Evolutionary conservation across 2,329 filamentous ascomycete genomes (phyloP).

Genomic region (Purpureocillium lavendulum): DNA sequence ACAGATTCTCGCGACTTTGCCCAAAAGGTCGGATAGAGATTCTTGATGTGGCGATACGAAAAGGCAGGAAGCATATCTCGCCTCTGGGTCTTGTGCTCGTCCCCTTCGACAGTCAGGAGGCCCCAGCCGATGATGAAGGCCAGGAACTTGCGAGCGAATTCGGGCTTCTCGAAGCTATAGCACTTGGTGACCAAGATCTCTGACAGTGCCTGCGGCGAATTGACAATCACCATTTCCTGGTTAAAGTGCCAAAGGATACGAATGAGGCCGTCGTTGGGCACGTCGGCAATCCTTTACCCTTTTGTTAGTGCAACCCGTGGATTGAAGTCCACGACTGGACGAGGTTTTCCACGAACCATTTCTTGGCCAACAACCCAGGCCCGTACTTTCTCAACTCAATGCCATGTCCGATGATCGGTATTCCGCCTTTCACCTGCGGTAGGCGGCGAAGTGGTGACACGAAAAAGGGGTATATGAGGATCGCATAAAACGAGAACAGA

Average conservation of each 20-base stretch:
- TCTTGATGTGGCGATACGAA: slow-evolving; percentile 20
- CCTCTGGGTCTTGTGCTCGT: slow-evolving; percentile 22
- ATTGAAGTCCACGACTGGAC: too few species aligned
- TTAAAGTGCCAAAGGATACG: slow-evolving; percentile 54
- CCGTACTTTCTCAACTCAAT: background rate
- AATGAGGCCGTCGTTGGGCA: slow-evolving; percentile 58
- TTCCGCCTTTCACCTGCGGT: slow-evolving; percentile 33
- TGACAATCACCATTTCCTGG: slow-evolving; percentile 47
- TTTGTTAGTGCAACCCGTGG: too few species aligned
- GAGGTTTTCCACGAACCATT: background rate
- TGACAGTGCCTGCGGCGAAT: slow-evolving; percentile 49
- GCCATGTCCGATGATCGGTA: slow-evolving; percentile 39
- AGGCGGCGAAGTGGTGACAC: slow-evolving; percentile 40
- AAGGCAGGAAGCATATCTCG: slow-evolving; percentile 23
- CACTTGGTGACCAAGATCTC: slow-evolving; percentile 57
- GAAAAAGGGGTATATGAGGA: slow-evolving; percentile 38
- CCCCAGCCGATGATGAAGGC: slow-evolving; percentile 70
- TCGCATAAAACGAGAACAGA: slow-evolving; percentile 26
- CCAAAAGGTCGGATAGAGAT: slow-evolving; percentile 23
- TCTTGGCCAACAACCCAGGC: background rate
- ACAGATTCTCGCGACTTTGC: slow-evolving; percentile 19
- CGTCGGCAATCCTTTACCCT: slow-evolving; percentile 38
- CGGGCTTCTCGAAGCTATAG: slow-evolving; percentile 60
- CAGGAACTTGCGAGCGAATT: slow-evolving; percentile 54
- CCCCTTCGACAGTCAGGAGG: slow-evolving; percentile 20